These are phyloP conservation scores for Aureobasidium mangrovei DNA, from an alignment of 2,329 filamentous ascomycete species.

Conservation along the genomic window DNA sequence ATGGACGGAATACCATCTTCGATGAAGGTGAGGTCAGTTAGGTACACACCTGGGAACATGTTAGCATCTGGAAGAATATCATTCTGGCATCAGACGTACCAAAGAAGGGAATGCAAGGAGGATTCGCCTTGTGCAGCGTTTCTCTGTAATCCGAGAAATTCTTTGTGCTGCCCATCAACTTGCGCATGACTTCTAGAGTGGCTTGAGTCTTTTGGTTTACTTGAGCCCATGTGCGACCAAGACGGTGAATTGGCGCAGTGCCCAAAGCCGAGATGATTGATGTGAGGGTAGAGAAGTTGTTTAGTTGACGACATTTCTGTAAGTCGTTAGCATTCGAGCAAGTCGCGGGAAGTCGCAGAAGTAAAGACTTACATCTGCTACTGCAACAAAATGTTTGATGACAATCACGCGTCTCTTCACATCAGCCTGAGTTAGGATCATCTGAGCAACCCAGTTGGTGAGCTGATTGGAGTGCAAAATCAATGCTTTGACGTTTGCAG, in stretches of 20 bases:
- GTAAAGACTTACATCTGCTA: slow-evolving; percentile 72
- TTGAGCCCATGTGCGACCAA: slow-evolving; percentile 89
- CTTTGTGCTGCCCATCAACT: slow-evolving; percentile 92
- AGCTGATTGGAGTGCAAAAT: slow-evolving; percentile 98
- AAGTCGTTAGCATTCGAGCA: slow-evolving; percentile 20
- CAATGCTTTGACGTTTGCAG: slow-evolving; percentile 87
- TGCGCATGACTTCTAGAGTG: slow-evolving; percentile 81
- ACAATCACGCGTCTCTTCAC: slow-evolving; percentile 94
- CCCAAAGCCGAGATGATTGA: slow-evolving; percentile 95
- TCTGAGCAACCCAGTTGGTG: slow-evolving; percentile 98
- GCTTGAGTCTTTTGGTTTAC: slow-evolving; percentile 76
- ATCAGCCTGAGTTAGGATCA: slow-evolving; percentile 92
- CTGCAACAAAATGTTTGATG: slow-evolving; percentile 95
- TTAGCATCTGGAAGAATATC: not conserved
- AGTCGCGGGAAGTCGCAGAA: not conserved
- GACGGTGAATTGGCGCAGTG: slow-evolving; percentile 86
- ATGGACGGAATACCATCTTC: slow-evolving; percentile 95
- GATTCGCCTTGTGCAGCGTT: slow-evolving; percentile 82
- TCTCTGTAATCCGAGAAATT: slow-evolving; percentile 98
- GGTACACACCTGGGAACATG: slow-evolving; percentile 67
- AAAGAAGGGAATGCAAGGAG: slow-evolving; percentile 96
- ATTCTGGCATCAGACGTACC: slow-evolving; percentile 46
- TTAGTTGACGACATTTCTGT: slow-evolving; percentile 84
- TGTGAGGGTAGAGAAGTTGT: slow-evolving; percentile 96
- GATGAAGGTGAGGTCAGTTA: slow-evolving; percentile 96